Evolutionary conservation across 2,329 filamentous ascomycete genomes (phyloP).

Genomic region (Venturia oleaginea): DNA sequence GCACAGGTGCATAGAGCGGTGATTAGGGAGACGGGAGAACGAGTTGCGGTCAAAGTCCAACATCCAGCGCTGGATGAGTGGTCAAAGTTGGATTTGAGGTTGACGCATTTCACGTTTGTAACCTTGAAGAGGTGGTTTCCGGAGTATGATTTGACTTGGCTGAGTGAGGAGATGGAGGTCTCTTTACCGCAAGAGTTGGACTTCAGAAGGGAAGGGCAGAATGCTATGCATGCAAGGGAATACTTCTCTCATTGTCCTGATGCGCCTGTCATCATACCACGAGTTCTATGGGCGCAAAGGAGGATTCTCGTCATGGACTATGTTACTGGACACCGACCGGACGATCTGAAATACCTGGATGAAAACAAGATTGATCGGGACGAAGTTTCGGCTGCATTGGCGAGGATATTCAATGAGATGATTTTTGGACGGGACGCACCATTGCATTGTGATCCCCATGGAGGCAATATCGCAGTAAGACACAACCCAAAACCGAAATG

Average conservation of each 20-base stretch:
- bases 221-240: conserved; percentile 67
- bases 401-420: conserved; percentile 98
- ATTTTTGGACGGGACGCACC: conserved; percentile 87
- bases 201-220: conserved; percentile 75
- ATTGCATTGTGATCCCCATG: conserved; percentile 93
- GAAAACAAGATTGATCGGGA: conserved; percentile 81
- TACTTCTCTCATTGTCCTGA: conserved; percentile 66
- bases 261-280: conserved; percentile 78
- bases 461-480: conserved; percentile 88
- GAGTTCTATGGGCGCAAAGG: conserved; percentile 80
- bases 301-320: conserved; percentile 94
- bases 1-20: conserved; percentile 90
- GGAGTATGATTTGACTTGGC: conserved; percentile 94
- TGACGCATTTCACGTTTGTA: conserved; percentile 83
- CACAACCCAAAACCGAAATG: conserved; percentile 46
- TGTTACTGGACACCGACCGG: conserved; percentile 74
- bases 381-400: conserved; percentile 84
- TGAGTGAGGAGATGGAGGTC: conserved; percentile 84
- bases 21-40: conserved; percentile 70
- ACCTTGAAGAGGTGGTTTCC: conserved; percentile 90
- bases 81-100: conserved; percentile 75
- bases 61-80: conserved; percentile 85
- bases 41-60: conserved; percentile 93
- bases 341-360: conserved; percentile 83
- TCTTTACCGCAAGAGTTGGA: conserved; percentile 88